A percentile compares a stretch with the other conserved stretches of the same genome.
Conservation (phyloP, 176 grass and related monocot genomes). For the Eragrostis nindensis region DNA sequence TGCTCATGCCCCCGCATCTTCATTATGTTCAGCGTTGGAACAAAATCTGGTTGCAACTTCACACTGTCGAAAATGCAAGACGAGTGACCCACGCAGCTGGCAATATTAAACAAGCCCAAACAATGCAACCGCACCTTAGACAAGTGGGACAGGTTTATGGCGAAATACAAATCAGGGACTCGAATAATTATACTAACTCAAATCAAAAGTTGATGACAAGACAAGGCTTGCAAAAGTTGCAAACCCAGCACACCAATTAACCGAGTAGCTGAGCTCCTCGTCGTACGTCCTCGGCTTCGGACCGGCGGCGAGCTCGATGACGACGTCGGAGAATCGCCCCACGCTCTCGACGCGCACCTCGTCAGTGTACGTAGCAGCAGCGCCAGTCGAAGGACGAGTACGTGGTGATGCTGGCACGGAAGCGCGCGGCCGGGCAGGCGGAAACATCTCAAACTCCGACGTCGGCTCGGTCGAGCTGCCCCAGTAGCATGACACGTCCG, state of each 20-base stretch:
- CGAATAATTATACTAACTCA: too few species aligned
- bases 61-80: too few species aligned
- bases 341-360: constrained; percentile 8
- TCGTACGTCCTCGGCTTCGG: background rate
- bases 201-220: too few species aligned
- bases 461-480: background rate
- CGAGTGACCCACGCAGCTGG: too few species aligned
- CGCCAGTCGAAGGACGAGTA: constrained; percentile 9
- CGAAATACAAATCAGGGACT: too few species aligned
- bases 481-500: background rate
- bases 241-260: background rate
- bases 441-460: background rate
- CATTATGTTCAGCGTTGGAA: too few species aligned
- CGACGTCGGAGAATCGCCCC: background rate
- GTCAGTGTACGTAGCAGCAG: constrained; percentile 12
- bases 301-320: background rate
- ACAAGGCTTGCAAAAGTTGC: too few species aligned
- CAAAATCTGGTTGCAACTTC: too few species aligned
- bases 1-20: too few species aligned
- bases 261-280: background rate
- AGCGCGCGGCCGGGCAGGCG: background rate
- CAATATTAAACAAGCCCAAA: too few species aligned
- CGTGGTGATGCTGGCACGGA: background rate
- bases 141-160: too few species aligned
- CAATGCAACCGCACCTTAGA: too few species aligned